phyloP scores from a whole-genome alignment of 148 eudicot genomes.

The Rhododendron simsii region DNA sequence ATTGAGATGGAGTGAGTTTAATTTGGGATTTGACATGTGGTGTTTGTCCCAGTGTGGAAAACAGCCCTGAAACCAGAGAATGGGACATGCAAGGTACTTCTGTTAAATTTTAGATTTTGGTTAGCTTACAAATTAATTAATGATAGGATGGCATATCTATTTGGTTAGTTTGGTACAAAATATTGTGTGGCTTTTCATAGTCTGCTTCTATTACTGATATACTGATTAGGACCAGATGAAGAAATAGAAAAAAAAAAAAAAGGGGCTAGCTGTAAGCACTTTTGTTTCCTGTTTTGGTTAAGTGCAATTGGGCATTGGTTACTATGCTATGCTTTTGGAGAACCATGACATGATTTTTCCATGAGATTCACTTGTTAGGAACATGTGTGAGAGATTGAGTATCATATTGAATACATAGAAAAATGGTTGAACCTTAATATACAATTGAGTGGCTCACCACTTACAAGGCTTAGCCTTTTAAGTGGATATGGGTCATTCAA shows the following conservation, averaged over 20 bases:
- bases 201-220: neutral
- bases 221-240: neutral
- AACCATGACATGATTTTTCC: neutral
- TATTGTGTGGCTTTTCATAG: neutral
- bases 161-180: neutral
- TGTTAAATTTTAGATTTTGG: neutral
- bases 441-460: too few relatives aligned
- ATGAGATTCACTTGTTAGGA: neutral
- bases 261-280: neutral
- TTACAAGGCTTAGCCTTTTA: too few relatives aligned
- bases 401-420: too few relatives aligned
- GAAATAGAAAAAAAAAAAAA: neutral
- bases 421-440: too few relatives aligned
- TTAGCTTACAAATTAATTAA: neutral
- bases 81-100: constrained; percentile 86
- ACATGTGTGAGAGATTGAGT: too few relatives aligned
- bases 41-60: constrained; percentile 34
- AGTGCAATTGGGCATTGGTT: neutral
- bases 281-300: neutral
- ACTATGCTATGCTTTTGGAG: neutral
- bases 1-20: neutral
- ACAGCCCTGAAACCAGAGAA: constrained; percentile 58
- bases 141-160: neutral
- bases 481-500: too few relatives aligned
- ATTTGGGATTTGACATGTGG: neutral